Conservation (phyloP, 2,329 filamentous ascomycete genomes). For the Aspergillus quadricinctus region DNA sequence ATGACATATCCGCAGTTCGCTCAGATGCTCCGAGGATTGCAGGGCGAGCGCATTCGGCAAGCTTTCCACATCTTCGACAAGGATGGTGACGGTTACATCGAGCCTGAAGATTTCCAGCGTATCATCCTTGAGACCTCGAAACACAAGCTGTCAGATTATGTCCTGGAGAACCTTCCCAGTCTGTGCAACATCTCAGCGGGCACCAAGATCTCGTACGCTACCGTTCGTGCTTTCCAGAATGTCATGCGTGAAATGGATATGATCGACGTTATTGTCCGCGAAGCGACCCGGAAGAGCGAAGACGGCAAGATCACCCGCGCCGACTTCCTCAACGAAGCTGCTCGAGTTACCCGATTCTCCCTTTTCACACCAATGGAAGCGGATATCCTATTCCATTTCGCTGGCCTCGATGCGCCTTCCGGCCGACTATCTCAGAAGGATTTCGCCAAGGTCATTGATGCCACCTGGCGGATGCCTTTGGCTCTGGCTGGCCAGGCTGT, state of each 20-base stretch:
- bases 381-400: slow-evolving; percentile 98
- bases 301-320: slow-evolving; percentile 92
- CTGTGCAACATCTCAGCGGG: slow-evolving; percentile 91
- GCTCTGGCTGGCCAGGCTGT: slow-evolving; percentile 48
- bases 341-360: slow-evolving; percentile 86
- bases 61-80: slow-evolving; percentile 90
- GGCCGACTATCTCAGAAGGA: slow-evolving; percentile 76
- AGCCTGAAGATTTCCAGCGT: slow-evolving; percentile 91
- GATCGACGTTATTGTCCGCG: slow-evolving; percentile 86
- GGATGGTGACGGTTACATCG: slow-evolving; percentile 89
- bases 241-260: slow-evolving; percentile 97
- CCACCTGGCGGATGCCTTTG: slow-evolving; percentile 74
- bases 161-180: slow-evolving; percentile 83
- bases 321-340: slow-evolving; percentile 92
- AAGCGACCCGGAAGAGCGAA: slow-evolving; percentile 73
- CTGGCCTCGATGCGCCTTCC: slow-evolving; percentile 82
- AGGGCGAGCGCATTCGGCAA: slow-evolving; percentile 93
- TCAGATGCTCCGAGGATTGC: slow-evolving; percentile 93
- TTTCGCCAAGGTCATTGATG: slow-evolving; percentile 92
- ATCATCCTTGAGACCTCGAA: slow-evolving; percentile 90
- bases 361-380: slow-evolving; percentile 98
- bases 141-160: slow-evolving; percentile 96
- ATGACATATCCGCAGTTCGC: slow-evolving; percentile 96
- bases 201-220: slow-evolving; percentile 95
- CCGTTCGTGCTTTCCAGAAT: slow-evolving; percentile 96